Evolutionary conservation across 345 rosid genomes (phyloP).

Genomic region (Eucalyptus tenuipes): DNA sequence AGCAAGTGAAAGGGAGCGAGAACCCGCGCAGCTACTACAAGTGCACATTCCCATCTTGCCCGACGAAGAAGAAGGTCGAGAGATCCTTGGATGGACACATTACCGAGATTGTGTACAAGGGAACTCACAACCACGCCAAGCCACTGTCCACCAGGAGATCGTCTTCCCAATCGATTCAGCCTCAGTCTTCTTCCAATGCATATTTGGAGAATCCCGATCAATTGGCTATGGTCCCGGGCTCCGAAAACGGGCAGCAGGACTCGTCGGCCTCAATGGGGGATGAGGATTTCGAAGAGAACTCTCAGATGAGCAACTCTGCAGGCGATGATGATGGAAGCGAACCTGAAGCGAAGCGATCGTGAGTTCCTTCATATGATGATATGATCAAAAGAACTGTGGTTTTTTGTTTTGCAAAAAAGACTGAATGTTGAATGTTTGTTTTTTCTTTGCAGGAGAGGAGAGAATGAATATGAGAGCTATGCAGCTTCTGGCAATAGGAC

Average conservation of each 20-base stretch:
- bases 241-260: constrained; percentile 31
- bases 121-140: constrained; percentile 88
- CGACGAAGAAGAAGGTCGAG: constrained; percentile 92
- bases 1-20: constrained; percentile 95
- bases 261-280: constrained; percentile 66
- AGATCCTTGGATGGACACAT: constrained; percentile 79
- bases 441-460: constrained; percentile 52
- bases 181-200: constrained; percentile 16
- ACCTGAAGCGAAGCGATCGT: constrained; percentile 78
- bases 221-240: background rate
- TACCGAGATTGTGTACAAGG: constrained; percentile 90
- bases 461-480: constrained; percentile 42
- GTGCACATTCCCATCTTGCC: constrained; percentile 79
- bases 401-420: background rate
- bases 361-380: background rate
- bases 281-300: constrained; percentile 65
- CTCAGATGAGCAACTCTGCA: constrained; percentile 41
- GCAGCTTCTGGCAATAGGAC: constrained; percentile 58
- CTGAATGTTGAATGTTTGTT: background rate
- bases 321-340: constrained; percentile 63
- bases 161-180: constrained; percentile 23
- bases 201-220: constrained; percentile 11
- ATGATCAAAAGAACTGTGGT: background rate
- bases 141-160: constrained; percentile 66
- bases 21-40: constrained; percentile 94